phyloP scores from a whole-genome alignment of 345 rosid species.

The Aquilaria yunnanensis region DNA sequence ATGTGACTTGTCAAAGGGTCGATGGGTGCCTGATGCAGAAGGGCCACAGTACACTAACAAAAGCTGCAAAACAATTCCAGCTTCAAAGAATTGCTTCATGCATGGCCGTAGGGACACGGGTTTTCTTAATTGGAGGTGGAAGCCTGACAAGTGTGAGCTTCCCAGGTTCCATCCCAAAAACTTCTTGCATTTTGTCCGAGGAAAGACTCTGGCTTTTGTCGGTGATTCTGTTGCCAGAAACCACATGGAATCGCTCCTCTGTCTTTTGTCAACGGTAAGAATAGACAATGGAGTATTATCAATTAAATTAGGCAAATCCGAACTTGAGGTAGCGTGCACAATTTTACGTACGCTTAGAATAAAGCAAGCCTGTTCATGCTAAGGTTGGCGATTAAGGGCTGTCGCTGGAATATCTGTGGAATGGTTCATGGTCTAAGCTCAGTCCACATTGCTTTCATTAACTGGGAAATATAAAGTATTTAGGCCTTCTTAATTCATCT shows the following conservation, averaged over 20 bases:
- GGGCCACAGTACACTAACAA: conserved; percentile 47
- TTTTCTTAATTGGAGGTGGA: conserved; percentile 80
- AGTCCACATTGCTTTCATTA: no score
- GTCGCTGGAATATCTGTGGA: no score
- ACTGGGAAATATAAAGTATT: neutral
- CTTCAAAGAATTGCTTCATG: conserved; percentile 56
- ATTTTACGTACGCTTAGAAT: no score
- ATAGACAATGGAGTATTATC: no score
- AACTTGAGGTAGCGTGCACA: no score
- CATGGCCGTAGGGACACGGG: conserved; percentile 54
- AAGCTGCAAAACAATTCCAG: conserved; percentile 59
- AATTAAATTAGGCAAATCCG: no score
- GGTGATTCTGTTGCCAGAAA: conserved; percentile 89
- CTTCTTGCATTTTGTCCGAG: conserved; percentile 45
- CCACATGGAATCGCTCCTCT: conserved; percentile 76
- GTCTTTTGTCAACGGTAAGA: conserved; percentile 61
- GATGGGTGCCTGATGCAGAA: conserved; percentile 54
- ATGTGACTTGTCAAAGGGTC: conserved; percentile 56
- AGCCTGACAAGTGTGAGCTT: conserved; percentile 56
- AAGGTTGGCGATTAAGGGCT: no score
- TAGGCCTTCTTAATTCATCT: neutral
- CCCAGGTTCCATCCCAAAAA: conserved; percentile 44
- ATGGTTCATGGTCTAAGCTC: no score
- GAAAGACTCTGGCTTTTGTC: conserved; percentile 58
- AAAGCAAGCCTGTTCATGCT: no score